These are phyloP conservation scores for Neurospora tetrasperma DNA, from an alignment of 495 filamentous ascomycete species.

Conservation along the genomic window DNA sequence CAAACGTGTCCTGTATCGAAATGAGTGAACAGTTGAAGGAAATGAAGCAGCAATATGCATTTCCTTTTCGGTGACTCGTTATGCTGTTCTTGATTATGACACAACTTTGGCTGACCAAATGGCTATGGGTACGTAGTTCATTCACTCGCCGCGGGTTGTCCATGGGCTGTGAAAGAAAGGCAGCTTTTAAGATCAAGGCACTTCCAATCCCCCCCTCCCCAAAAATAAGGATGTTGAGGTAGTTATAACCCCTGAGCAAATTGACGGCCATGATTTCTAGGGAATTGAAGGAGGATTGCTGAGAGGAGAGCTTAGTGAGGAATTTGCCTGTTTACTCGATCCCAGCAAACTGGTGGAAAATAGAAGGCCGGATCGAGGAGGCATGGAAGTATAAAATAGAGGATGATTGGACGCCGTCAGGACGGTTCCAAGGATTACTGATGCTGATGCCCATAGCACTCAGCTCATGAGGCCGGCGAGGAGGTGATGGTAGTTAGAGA, in stretches of 20 bases:
- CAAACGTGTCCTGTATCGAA: neutral
- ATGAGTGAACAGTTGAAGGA: neutral
- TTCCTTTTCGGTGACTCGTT: neutral
- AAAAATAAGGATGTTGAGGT: slow-evolving; percentile 34
- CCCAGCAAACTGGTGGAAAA: slow-evolving; percentile 77
- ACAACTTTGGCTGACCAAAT: neutral
- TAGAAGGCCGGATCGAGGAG: slow-evolving; percentile 87
- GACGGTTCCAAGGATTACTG: slow-evolving; percentile 62
- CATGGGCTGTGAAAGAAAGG: neutral
- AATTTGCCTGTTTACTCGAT: too few relatives aligned
- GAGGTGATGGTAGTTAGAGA: slow-evolving; percentile 47
- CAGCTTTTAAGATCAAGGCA: neutral
- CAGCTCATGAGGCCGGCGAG: neutral
- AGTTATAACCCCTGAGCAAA: slow-evolving; percentile 62
- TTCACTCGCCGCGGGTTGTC: neutral
- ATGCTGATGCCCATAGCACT: neutral
- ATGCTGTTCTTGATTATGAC: too few relatives aligned
- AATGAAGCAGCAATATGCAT: neutral
- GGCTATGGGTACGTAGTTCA: neutral
- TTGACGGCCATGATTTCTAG: slow-evolving; percentile 72
- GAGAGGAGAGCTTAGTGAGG: slow-evolving; percentile 76
- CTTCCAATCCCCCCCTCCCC: too few relatives aligned
- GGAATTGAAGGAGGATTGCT: slow-evolving; percentile 90
- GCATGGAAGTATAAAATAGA: slow-evolving; percentile 88
- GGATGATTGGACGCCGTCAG: slow-evolving; percentile 92